phyloP scores from a whole-genome alignment of 768 basidiomycete species.

The Mrakia blollopis region DNA sequence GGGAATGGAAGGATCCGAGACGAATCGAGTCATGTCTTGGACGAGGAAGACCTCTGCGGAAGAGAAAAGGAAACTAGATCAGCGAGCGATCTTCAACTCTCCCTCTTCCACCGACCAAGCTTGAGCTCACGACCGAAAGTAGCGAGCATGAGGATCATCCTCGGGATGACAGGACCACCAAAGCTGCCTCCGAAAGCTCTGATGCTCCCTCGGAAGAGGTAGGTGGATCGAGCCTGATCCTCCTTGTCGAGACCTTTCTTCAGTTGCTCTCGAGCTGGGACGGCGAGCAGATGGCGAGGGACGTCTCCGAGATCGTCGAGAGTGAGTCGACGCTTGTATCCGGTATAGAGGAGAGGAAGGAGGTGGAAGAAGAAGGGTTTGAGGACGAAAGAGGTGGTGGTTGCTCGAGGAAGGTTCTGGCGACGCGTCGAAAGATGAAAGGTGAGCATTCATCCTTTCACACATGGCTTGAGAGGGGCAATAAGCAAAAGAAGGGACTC shows the following conservation, averaged over 20 bases:
- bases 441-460: not conserved
- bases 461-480: not conserved
- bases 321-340: constrained; percentile 4
- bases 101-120: no score
- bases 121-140: constrained; percentile 13
- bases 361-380: constrained; percentile 19
- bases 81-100: not conserved
- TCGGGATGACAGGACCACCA: constrained; percentile 6
- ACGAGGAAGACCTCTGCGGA: constrained; percentile 25
- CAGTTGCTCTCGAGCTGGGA: not conserved
- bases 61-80: no score
- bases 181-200: constrained; percentile 2
- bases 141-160: constrained; percentile 12
- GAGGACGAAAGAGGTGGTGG: constrained; percentile 17
- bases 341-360: constrained; percentile 17
- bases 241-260: not conserved
- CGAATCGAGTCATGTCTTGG: constrained; percentile 21
- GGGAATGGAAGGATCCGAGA: constrained; percentile 8
- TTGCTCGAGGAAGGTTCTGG: not conserved
- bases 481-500: not conserved
- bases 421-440: no score
- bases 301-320: constrained; percentile 17
- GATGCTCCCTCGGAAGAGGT: not conserved
- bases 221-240: not conserved
- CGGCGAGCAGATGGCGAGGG: constrained; percentile 6